Evolutionary conservation across 2,329 filamentous ascomycete genomes (phyloP).

Genomic region (Diaporthe batatas): DNA sequence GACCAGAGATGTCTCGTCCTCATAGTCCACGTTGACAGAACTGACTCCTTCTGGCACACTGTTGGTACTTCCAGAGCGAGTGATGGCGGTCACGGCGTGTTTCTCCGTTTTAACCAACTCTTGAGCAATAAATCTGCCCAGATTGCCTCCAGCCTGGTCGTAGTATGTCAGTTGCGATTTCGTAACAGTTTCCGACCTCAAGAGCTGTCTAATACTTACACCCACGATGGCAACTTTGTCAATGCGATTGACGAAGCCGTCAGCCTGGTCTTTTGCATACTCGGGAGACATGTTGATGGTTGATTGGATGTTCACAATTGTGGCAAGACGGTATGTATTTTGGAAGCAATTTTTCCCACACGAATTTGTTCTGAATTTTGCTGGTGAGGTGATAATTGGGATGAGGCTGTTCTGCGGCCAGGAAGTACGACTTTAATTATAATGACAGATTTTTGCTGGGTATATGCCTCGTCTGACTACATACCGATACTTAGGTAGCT

Average conservation of each 20-base stretch:
- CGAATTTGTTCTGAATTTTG: not conserved
- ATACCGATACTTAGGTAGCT: not conserved
- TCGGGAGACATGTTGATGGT: slow-evolving; percentile 24
- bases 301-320: not conserved
- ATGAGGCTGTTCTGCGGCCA: not conserved
- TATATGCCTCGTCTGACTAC: not conserved
- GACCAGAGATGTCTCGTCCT: slow-evolving; percentile 51
- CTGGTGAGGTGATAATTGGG: not conserved
- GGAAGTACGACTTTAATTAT: not conserved
- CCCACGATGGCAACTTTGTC: slow-evolving; percentile 47
- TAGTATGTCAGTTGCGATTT: slow-evolving; percentile 9
- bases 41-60: slow-evolving; percentile 56
- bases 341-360: not conserved
- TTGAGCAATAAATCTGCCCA: slow-evolving; percentile 45
- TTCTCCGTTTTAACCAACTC: slow-evolving; percentile 59
- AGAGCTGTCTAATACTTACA: slow-evolving; percentile 39
- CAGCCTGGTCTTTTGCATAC: slow-evolving; percentile 39
- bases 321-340: not conserved
- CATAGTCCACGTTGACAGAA: slow-evolving; percentile 61
- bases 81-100: slow-evolving; percentile 64
- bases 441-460: not conserved
- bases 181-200: too few relatives aligned
- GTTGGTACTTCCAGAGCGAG: slow-evolving; percentile 57
- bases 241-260: slow-evolving; percentile 43
- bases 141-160: slow-evolving; percentile 45